Percentiles rank a stretch among this genome's conserved stretches.
Conservation (phyloP, 1,284 basidiomycete genomes). For the Naganishia sp. region DNA sequence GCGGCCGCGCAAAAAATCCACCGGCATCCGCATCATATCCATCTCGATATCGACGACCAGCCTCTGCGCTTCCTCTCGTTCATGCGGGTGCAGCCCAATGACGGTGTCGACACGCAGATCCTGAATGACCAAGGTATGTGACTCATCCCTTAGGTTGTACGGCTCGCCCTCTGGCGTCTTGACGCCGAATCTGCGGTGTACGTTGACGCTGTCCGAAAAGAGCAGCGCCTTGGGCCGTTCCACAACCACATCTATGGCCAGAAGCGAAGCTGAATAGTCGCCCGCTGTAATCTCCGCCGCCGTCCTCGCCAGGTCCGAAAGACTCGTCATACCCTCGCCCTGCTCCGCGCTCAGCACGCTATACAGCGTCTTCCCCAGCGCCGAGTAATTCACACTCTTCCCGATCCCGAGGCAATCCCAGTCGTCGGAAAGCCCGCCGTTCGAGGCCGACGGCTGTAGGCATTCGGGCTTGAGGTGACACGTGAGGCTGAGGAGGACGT, state of each 20-base stretch:
- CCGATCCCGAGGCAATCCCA: constrained; percentile 46
- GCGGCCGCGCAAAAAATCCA: constrained; percentile 35
- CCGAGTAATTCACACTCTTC: constrained; percentile 53
- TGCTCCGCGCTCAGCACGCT: constrained; percentile 28
- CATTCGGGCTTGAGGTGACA: constrained; percentile 44
- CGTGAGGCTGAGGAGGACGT: constrained; percentile 42
- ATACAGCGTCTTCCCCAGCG: constrained; percentile 47
- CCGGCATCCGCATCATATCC: constrained; percentile 40
- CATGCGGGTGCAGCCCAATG: constrained; percentile 72
- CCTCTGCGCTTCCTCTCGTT: constrained; percentile 68
- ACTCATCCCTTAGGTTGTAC: not conserved
- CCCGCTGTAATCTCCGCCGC: constrained; percentile 36
- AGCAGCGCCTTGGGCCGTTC: constrained; percentile 45
- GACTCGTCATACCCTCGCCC: constrained; percentile 29
- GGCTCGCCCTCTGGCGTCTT: not conserved
- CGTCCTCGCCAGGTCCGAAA: constrained; percentile 39
- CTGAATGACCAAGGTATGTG: constrained; percentile 48
- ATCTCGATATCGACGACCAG: constrained; percentile 65
- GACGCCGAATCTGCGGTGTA: constrained; percentile 31
- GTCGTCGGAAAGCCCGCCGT: constrained; percentile 24
- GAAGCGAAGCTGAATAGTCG: constrained; percentile 38
- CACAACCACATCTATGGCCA: constrained; percentile 35
- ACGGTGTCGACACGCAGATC: constrained; percentile 64
- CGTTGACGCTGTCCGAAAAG: constrained; percentile 38
- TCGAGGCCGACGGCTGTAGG: constrained; percentile 36